Evolutionary conservation across 305 asterid species (phyloP).

Genomic region (Fraxinus ornus): DNA sequence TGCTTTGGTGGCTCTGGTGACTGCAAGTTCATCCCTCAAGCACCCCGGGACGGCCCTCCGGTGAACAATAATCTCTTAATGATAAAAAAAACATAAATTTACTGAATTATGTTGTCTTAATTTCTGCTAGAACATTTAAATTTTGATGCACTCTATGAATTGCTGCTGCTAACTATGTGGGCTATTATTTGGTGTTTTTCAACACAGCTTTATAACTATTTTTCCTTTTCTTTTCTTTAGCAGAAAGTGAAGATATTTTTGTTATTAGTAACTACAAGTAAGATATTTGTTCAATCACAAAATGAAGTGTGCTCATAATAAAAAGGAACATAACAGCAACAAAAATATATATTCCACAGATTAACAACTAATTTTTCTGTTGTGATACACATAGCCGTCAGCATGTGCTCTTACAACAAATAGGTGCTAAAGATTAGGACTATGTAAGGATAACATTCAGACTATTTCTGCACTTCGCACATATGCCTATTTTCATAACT

Average conservation of each 20-base stretch:
- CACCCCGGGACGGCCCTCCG: slow-evolving; percentile 92
- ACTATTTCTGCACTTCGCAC: background rate
- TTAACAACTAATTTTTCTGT: background rate
- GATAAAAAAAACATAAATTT: background rate
- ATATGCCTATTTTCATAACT: background rate
- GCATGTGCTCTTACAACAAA: background rate
- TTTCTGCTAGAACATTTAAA: slow-evolving; percentile 7
- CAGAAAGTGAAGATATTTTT: background rate
- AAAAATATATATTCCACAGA: background rate
- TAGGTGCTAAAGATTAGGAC: background rate
- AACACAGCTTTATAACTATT: background rate
- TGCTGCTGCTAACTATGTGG: background rate
- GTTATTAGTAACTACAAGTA: background rate
- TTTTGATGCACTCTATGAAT: slow-evolving; percentile 3
- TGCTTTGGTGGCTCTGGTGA: slow-evolving; percentile 84
- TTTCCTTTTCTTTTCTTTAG: background rate
- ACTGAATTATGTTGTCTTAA: background rate
- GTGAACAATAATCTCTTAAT: slow-evolving; percentile 27
- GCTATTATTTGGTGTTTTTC: background rate
- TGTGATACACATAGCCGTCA: background rate
- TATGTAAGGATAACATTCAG: background rate
- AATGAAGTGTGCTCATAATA: background rate
- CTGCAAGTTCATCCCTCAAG: slow-evolving; percentile 90
- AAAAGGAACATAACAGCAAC: background rate
- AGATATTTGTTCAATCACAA: background rate